Evolutionary conservation across 208 protist species (phyloP).

Genomic region (Zelonia costaricensis): DNA sequence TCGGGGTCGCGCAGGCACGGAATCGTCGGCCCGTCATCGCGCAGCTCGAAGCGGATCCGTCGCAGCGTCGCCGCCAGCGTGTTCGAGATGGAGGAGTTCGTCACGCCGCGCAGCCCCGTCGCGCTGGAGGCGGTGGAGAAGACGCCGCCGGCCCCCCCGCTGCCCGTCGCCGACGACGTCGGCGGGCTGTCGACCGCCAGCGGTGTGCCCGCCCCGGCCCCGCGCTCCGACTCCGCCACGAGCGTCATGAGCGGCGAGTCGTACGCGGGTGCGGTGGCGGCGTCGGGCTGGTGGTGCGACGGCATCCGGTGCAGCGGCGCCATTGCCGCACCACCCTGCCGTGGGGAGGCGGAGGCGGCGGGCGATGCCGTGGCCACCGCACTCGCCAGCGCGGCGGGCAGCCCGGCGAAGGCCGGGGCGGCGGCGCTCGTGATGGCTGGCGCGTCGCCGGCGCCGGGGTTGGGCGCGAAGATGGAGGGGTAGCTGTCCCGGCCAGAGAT

Average conservation of each 20-base stretch:
- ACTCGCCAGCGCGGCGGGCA: too few species aligned
- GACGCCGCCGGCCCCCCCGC: not conserved
- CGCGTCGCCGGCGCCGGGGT: not conserved
- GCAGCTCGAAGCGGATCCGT: slow-evolving; percentile 71
- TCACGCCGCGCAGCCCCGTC: slow-evolving; percentile 1
- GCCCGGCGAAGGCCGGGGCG: not conserved
- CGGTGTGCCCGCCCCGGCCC: not conserved
- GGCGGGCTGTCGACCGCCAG: not conserved
- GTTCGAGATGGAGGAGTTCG: slow-evolving; percentile 16
- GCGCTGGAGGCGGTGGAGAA: slow-evolving; percentile 12
- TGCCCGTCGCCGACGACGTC: slow-evolving; percentile 2
- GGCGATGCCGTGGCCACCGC: too few species aligned
- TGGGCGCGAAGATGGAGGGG: not conserved
- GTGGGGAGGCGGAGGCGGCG: too few species aligned
- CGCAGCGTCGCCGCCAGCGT: slow-evolving; percentile 49
- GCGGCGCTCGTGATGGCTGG: not conserved
- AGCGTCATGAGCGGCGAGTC: slow-evolving; percentile 1
- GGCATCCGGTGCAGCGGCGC: too few species aligned
- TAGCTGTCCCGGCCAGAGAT: not conserved
- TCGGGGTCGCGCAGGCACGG: slow-evolving; percentile 21
- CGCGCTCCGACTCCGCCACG: not conserved
- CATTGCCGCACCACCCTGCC: too few species aligned
- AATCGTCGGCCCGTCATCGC: slow-evolving; percentile 55
- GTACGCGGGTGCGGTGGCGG: not conserved
- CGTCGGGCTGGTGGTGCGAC: slow-evolving; percentile 6